Evolutionary conservation across 441 rosid genomes (phyloP).

Genomic region (Pelargonium myrrhifolium): DNA sequence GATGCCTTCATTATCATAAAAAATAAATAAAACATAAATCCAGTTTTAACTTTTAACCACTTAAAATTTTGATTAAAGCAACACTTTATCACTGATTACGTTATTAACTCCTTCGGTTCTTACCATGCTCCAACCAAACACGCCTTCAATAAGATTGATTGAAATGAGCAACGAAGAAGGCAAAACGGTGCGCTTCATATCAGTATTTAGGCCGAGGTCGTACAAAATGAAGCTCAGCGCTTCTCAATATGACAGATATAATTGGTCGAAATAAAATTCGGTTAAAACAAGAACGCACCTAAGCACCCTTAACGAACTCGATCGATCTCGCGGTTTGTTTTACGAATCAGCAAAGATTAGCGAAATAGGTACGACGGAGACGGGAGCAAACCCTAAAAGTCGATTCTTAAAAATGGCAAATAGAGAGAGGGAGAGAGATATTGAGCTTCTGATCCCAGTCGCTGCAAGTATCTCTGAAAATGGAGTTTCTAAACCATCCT

Average conservation of each 20-base stretch:
- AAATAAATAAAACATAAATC: no score
- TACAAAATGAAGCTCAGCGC: no score
- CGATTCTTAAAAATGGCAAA: slow-evolving; percentile 1
- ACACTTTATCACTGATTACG: no score
- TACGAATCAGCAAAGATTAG: neutral
- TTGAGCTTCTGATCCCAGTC: neutral
- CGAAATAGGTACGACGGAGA: neutral
- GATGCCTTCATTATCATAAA: no score
- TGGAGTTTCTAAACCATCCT: neutral
- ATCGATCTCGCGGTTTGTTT: neutral
- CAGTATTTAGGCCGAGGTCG: no score
- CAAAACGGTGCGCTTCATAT: no score
- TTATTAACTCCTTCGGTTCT: no score
- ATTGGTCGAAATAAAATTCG: neutral
- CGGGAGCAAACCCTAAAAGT: neutral
- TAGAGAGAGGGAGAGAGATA: neutral
- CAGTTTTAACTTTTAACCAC: no score
- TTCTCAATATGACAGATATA: neutral
- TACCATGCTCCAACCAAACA: no score
- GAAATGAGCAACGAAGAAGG: no score
- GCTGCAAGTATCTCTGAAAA: slow-evolving; percentile 4
- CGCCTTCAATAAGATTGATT: no score
- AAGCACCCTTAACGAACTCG: neutral
- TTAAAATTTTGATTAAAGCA: no score
- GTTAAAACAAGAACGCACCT: neutral